Evolutionary conservation across 1,284 basidiomycete species (phyloP).

Genomic region (Mycena sp.): DNA sequence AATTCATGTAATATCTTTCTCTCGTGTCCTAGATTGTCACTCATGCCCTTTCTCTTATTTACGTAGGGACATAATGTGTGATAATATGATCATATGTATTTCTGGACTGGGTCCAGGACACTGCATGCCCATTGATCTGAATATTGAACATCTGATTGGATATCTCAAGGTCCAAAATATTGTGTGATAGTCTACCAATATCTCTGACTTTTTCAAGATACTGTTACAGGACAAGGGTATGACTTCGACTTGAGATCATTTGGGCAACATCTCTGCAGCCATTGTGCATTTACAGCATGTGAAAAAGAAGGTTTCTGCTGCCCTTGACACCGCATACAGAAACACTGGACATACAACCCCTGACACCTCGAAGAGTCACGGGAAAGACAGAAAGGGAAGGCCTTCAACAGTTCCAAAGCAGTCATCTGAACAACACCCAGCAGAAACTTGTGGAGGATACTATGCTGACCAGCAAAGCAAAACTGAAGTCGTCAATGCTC

Average conservation of each 20-base stretch:
- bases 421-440: not conserved
- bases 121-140: conserved; percentile 39
- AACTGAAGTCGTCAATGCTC: conserved; percentile 32
- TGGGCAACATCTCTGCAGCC: conserved; percentile 39
- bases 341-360: conserved; percentile 34
- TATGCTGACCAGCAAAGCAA: conserved; percentile 21
- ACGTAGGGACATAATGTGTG: conserved; percentile 42
- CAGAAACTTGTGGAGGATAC: conserved; percentile 19
- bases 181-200: not conserved
- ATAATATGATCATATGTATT: conserved; percentile 40
- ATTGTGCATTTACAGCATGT: conserved; percentile 35
- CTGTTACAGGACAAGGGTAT: conserved; percentile 32
- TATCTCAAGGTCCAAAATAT: conserved; percentile 24
- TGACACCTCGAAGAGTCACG: conserved; percentile 31
- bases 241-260: conserved; percentile 34
- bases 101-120: conserved; percentile 36
- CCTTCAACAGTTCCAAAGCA: conserved; percentile 8
- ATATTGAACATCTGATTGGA: conserved; percentile 39
- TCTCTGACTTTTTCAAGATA: conserved; percentile 14
- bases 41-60: conserved; percentile 26
- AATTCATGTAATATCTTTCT: conserved; percentile 35
- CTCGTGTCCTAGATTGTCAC: conserved; percentile 16
- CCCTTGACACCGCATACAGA: conserved; percentile 34
- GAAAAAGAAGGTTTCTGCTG: conserved; percentile 32
- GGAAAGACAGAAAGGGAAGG: conserved; percentile 26